Evolutionary conservation across 2,329 filamentous ascomycete genomes (phyloP).

Genomic region (Fusarium longipes): DNA sequence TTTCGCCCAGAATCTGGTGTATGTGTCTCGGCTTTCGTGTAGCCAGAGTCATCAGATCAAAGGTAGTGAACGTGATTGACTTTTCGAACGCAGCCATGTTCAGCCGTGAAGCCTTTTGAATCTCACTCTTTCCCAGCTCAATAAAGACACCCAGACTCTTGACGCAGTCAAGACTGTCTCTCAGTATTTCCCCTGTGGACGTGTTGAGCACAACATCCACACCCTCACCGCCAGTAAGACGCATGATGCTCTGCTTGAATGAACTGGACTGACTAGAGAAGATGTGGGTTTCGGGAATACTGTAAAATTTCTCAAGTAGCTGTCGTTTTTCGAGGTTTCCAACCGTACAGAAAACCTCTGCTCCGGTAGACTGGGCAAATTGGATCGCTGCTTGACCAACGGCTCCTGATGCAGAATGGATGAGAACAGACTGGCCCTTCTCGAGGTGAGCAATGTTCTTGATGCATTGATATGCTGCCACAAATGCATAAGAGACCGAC

Average conservation of each 20-base stretch:
- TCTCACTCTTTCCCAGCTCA: background rate
- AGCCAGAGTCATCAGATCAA: conserved; percentile 2
- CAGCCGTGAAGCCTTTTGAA: background rate
- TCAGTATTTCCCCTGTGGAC: conserved; percentile 3
- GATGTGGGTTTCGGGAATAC: background rate
- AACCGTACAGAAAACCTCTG: conserved; percentile 7
- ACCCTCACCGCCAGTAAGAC: background rate
- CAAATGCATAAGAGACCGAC: background rate
- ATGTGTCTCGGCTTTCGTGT: background rate
- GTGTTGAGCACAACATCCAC: conserved; percentile 5
- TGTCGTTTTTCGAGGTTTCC: background rate
- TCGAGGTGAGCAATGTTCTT: background rate
- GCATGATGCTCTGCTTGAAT: background rate
- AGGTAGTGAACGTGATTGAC: conserved; percentile 2
- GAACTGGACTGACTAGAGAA: background rate
- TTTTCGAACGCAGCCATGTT: conserved; percentile 1
- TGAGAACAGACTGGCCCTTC: background rate
- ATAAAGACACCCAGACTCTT: background rate
- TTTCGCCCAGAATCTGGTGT: background rate
- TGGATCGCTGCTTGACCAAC: conserved; percentile 13
- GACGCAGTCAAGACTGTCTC: conserved; percentile 9
- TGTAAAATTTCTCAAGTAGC: background rate
- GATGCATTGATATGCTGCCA: conserved; percentile 6
- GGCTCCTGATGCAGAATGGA: conserved; percentile 7
- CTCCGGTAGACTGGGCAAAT: background rate